These are phyloP conservation scores for Austroboletus festivus DNA, from an alignment of 768 basidiomycete genomes.

Conservation along the genomic window DNA sequence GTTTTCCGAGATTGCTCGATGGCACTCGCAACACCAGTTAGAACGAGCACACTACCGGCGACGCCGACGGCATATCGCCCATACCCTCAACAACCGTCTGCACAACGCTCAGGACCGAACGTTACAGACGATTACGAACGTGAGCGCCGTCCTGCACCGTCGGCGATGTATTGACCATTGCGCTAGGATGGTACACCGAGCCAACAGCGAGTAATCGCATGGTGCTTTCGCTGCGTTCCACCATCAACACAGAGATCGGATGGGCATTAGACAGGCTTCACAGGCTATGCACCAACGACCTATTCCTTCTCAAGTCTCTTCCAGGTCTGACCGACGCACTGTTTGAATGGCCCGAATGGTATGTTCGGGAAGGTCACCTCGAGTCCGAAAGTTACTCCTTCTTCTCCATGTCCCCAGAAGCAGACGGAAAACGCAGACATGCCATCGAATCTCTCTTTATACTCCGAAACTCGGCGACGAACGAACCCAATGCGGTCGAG, in stretches of 20 bases:
- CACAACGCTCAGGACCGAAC: constrained; percentile 35
- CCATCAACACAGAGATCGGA: constrained; percentile 74
- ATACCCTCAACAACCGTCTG: constrained; percentile 21
- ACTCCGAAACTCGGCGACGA: constrained; percentile 79
- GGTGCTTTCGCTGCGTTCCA: constrained; percentile 84
- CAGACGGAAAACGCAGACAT: constrained; percentile 58
- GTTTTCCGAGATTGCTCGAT: no score
- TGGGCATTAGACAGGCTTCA: constrained; percentile 90
- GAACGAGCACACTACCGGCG: constrained; percentile 19
- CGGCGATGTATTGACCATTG: constrained; percentile 5
- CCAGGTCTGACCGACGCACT: constrained; percentile 81
- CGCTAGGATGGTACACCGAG: constrained; percentile 84
- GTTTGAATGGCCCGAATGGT: constrained; percentile 89
- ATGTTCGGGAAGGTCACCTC: constrained; percentile 59
- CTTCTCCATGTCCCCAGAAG: constrained; percentile 54
- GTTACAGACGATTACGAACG: constrained; percentile 77
- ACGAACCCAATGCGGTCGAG: constrained; percentile 62
- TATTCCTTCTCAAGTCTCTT: constrained; percentile 66
- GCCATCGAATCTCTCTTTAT: constrained; percentile 85
- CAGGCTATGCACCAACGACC: constrained; percentile 74
- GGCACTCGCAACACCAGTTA: constrained; percentile 31
- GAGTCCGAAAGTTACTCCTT: constrained; percentile 42
- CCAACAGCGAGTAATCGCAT: constrained; percentile 77
- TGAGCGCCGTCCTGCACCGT: constrained; percentile 32
- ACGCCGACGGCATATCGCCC: constrained; percentile 23